phyloP scores from a whole-genome alignment of 108 stramenopile species.

The Nannochloropsis salina region DNA sequence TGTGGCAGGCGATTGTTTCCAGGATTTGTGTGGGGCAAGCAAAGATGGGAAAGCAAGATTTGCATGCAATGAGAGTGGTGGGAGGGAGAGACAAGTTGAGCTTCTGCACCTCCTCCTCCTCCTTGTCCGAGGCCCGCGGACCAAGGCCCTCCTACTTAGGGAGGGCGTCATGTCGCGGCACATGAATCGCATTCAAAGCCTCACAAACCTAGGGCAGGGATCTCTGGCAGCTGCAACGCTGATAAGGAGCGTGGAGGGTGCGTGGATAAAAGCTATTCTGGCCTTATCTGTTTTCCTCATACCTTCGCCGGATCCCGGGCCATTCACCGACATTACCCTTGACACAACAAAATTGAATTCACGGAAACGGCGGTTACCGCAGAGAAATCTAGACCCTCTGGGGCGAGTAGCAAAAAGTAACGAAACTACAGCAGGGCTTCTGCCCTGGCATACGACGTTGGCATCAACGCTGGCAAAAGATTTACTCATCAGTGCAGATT shows the following conservation, averaged over 20 bases:
- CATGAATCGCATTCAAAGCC: not conserved
- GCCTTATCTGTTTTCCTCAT: not conserved
- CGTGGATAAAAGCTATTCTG: not conserved
- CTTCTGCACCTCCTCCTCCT: slow-evolving; percentile 14
- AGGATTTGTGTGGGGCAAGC: not conserved
- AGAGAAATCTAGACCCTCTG: too few relatives aligned
- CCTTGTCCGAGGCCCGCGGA: not conserved
- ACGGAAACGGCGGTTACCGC: not conserved
- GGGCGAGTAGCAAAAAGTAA: not conserved
- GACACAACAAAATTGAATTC: not conserved
- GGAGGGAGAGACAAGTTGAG: not conserved
- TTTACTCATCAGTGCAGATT: not conserved
- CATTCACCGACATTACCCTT: not conserved
- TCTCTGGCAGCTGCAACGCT: not conserved
- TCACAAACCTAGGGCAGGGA: not conserved
- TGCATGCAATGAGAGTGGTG: not conserved
- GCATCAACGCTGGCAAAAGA: slow-evolving; percentile 7
- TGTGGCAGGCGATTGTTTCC: not conserved
- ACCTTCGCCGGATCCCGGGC: not conserved
- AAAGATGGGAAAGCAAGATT: not conserved
- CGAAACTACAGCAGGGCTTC: not conserved
- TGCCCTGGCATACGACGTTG: not conserved
- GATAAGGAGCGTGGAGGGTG: not conserved
- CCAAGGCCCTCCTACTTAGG: not conserved
- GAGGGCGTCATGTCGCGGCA: not conserved